A percentile compares a stretch with the other conserved stretches of the same genome.
Conservation (phyloP, 2,329 filamentous ascomycete species). For the Cylindrodendrum hubeiense region DNA sequence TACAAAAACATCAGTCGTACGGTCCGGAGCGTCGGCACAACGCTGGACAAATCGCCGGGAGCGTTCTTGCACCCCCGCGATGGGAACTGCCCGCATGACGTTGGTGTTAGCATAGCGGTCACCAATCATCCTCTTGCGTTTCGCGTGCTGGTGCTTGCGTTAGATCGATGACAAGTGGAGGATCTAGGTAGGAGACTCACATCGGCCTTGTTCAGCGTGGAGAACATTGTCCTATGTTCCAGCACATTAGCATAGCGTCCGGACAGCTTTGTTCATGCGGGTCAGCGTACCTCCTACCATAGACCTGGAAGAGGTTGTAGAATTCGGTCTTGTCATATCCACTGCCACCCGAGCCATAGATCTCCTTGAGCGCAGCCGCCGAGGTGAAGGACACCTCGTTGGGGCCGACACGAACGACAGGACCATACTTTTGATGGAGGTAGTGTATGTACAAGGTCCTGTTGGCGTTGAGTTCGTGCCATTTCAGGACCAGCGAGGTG, state of each 20-base stretch:
- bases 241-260: conserved; percentile 9
- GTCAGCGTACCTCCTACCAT: conserved; percentile 62
- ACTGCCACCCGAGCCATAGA: conserved; percentile 72
- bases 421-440: conserved; percentile 67
- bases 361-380: conserved; percentile 68
- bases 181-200: conserved; percentile 49
- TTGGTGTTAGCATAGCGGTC: conserved; percentile 79
- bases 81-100: conserved; percentile 66
- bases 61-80: conserved; percentile 69
- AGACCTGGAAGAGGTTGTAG: conserved; percentile 71
- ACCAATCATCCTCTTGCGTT: conserved; percentile 72
- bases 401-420: conserved; percentile 68
- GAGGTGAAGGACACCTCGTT: conserved; percentile 72
- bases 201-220: conserved; percentile 66
- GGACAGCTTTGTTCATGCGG: conserved; percentile 13
- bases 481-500: conserved; percentile 65
- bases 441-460: conserved; percentile 67
- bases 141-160: conserved; percentile 64
- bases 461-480: conserved; percentile 66
- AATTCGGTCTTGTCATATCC: conserved; percentile 76
- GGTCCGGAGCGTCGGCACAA: conserved; percentile 59
- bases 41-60: conserved; percentile 67
- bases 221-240: conserved; percentile 68
- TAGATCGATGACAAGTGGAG: neutral
- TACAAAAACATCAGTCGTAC: conserved; percentile 73